Percentiles rank a stretch among this genome's conserved stretches.
Evolutionary conservation across 2,329 filamentous ascomycete species (phyloP).

Genomic region (Colletotrichum incanum): DNA sequence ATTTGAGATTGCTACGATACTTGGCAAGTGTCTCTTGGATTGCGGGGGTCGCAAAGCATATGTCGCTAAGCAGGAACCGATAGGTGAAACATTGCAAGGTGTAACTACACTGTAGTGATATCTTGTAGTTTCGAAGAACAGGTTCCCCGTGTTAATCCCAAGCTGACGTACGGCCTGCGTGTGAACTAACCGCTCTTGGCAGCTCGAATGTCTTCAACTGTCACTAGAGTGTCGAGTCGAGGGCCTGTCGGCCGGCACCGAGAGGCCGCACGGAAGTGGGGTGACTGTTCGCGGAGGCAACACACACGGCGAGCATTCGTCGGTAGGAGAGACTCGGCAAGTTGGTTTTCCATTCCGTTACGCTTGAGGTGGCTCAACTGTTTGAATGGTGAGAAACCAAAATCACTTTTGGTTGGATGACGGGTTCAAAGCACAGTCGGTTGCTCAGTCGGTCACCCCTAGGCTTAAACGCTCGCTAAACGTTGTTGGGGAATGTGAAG

Average conservation of each 20-base stretch:
- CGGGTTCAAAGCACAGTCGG: background rate
- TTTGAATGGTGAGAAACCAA: background rate
- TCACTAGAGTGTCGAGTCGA: too few relatives aligned
- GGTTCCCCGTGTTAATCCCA: background rate
- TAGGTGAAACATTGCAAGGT: background rate
- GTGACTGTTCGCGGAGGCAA: background rate
- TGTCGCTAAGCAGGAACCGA: background rate
- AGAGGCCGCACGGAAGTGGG: constrained; percentile 10
- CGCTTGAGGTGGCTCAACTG: background rate
- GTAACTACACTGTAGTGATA: background rate
- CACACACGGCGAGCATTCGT: background rate
- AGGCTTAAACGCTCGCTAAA: background rate
- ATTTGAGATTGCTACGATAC: background rate
- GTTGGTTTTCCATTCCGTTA: background rate
- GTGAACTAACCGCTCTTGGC: constrained; percentile 14
- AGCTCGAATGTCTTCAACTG: background rate
- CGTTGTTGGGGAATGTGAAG: background rate
- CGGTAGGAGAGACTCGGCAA: background rate
- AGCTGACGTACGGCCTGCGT: background rate
- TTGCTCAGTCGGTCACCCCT: background rate
- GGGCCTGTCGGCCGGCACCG: background rate
- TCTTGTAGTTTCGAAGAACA: background rate
- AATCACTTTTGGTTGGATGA: background rate
- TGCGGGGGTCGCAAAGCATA: constrained; percentile 3
- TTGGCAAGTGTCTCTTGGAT: background rate